phyloP scores from a whole-genome alignment of 2,329 filamentous ascomycete genomes.

The Macrophomina phaseolina region DNA sequence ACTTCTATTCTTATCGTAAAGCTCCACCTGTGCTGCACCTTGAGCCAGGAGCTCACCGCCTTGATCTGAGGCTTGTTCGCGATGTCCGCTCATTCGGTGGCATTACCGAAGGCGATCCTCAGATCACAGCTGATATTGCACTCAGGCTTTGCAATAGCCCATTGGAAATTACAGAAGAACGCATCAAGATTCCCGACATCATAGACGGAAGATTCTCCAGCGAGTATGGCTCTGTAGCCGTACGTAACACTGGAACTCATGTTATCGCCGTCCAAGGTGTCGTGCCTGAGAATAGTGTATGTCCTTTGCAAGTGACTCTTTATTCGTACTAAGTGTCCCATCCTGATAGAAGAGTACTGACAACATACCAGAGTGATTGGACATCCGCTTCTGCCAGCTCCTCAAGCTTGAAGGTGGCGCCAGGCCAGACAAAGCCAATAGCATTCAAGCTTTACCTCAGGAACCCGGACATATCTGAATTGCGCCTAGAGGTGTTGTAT shows the following conservation, averaged over 20 bases:
- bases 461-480: conserved; percentile 33
- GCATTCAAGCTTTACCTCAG: conserved; percentile 40
- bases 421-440: conserved; percentile 51
- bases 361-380: not conserved
- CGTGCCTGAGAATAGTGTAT: conserved; percentile 26
- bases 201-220: conserved; percentile 55
- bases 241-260: conserved; percentile 53
- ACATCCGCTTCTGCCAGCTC: not conserved
- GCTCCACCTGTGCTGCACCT: conserved; percentile 58
- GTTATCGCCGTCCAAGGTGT: conserved; percentile 45
- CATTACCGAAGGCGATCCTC: conserved; percentile 49
- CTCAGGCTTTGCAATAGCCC: conserved; percentile 33
- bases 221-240: conserved; percentile 53
- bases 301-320: not conserved
- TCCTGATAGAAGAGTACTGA: not conserved
- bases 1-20: conserved; percentile 59
- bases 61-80: conserved; percentile 60
- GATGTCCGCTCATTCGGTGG: conserved; percentile 65
- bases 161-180: conserved; percentile 41
- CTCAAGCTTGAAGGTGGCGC: conserved; percentile 16
- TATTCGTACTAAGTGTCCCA: not conserved
- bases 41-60: conserved; percentile 54
- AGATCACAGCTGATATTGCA: conserved; percentile 44
- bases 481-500: conserved; percentile 39
- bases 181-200: conserved; percentile 58